phyloP scores from a whole-genome alignment of 106 monocot species.

The Dioscorea dumetorum region DNA sequence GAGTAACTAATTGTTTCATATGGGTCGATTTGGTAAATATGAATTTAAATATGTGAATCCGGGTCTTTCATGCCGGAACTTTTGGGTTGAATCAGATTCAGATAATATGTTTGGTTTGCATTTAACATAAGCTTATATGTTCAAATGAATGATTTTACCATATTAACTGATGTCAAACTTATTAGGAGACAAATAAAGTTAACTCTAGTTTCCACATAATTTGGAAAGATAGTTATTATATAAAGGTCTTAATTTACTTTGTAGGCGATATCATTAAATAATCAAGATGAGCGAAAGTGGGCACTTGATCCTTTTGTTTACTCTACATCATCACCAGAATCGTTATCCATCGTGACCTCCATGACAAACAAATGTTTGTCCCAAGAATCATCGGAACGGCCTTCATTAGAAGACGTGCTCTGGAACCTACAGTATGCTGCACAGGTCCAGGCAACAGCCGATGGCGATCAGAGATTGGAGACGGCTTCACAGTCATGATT shows the following conservation, averaged over 20 bases:
- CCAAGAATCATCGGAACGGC: slow-evolving; percentile 42
- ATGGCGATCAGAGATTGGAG: slow-evolving; percentile 62
- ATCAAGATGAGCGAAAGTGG: slow-evolving; percentile 33
- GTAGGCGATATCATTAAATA: slow-evolving; percentile 40
- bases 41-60: too few species aligned
- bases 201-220: too few species aligned
- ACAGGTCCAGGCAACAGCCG: slow-evolving; percentile 65
- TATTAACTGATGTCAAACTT: too few species aligned
- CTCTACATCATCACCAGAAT: slow-evolving; percentile 60
- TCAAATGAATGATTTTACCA: too few species aligned
- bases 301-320: slow-evolving; percentile 57
- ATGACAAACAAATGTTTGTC: slow-evolving; percentile 70
- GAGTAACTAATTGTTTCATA: too few species aligned
- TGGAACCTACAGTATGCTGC: slow-evolving; percentile 97
- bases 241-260: background rate
- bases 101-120: too few species aligned
- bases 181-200: too few species aligned
- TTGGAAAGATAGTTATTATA: background rate
- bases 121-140: too few species aligned
- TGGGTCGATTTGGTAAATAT: too few species aligned
- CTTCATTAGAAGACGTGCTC: slow-evolving; percentile 87
- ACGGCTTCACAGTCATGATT: slow-evolving; percentile 35
- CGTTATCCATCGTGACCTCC: slow-evolving; percentile 58
- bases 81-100: too few species aligned
- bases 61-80: too few species aligned